Percentiles rank a stretch among this genome's conserved stretches.
Evolutionary conservation across 2,329 filamentous ascomycete genomes (phyloP).

Genomic region (Botrytis paeoniae): DNA sequence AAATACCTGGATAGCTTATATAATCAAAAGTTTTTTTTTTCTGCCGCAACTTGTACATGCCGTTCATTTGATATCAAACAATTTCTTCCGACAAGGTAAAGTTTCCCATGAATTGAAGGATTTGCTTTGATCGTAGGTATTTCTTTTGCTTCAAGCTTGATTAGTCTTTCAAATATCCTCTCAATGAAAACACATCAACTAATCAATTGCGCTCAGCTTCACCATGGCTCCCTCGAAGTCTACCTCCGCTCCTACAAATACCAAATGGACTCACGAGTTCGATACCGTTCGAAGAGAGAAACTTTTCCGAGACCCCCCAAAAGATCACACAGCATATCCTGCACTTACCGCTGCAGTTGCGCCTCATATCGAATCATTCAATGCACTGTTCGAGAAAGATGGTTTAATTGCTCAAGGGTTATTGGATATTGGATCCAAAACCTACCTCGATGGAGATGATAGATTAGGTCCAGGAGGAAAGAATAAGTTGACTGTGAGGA

Average conservation of each 20-base stretch:
- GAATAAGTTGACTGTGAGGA: conserved; percentile 74
- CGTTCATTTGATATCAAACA: conserved; percentile 2
- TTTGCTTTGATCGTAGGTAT: conserved; percentile 8
- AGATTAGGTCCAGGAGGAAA: conserved; percentile 55
- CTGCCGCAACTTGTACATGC: neutral
- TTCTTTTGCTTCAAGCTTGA: neutral
- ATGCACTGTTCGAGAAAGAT: conserved; percentile 74
- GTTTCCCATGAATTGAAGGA: conserved; percentile 17
- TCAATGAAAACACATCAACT: neutral
- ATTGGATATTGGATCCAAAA: conserved; percentile 85
- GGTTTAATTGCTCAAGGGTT: conserved; percentile 73
- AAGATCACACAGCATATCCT: conserved; percentile 84
- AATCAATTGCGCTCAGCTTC: conserved; percentile 15
- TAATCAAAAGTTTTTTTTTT: conserved; percentile 20
- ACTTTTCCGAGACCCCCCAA: conserved; percentile 85
- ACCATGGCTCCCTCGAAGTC: conserved; percentile 30
- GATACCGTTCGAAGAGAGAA: conserved; percentile 82
- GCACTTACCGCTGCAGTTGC: conserved; percentile 79
- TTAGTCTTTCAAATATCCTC: neutral
- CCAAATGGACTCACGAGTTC: conserved; percentile 80
- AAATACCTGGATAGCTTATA: neutral
- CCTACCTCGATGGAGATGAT: conserved; percentile 79
- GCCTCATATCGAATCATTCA: conserved; percentile 95
- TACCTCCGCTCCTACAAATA: conserved; percentile 48
- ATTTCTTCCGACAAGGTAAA: neutral